Percentiles rank a stretch among this genome's conserved stretches.
phyloP scores from a whole-genome alignment of 1,284 basidiomycete species.

The Mycena sp. region DNA sequence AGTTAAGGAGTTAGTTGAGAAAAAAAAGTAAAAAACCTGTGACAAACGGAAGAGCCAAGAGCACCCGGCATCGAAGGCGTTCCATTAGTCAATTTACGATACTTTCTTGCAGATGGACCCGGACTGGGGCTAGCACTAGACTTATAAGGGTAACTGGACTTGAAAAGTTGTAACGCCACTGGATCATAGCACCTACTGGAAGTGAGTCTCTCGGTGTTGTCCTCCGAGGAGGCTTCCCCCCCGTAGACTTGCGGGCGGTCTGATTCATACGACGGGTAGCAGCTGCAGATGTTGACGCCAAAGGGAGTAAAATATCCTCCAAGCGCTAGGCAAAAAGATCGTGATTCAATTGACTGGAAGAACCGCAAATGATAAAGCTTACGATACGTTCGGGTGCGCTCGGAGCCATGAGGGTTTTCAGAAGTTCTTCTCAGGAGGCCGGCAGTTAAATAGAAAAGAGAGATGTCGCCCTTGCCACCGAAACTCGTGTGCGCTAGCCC shows the following conservation, averaged over 20 bases:
- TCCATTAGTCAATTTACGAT: too few species aligned
- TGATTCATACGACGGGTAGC: background rate
- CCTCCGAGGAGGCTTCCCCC: slow-evolving; percentile 13
- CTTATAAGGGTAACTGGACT: too few species aligned
- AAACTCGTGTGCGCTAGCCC: too few species aligned
- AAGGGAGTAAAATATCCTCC: background rate
- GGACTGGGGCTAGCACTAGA: too few species aligned
- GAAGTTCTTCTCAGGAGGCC: background rate
- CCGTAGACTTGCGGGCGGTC: slow-evolving; percentile 23
- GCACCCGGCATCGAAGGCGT: too few species aligned
- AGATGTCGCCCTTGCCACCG: background rate
- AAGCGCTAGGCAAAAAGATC: background rate
- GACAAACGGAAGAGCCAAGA: too few species aligned
- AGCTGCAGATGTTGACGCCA: background rate
- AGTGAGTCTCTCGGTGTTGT: background rate
- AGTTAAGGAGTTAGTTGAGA: background rate
- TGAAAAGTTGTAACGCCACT: background rate
- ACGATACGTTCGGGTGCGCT: background rate
- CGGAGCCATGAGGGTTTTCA: background rate
- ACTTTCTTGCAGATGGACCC: too few species aligned
- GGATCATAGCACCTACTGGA: background rate
- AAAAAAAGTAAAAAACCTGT: too few species aligned
- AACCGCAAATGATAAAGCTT: background rate
- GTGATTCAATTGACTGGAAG: background rate
- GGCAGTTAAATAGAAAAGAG: background rate